Evolutionary conservation across 2,329 filamentous ascomycete species (phyloP), one percentile per base, ranked within the genome.

Genomic region (Diaporthe caulivora): DNA sequence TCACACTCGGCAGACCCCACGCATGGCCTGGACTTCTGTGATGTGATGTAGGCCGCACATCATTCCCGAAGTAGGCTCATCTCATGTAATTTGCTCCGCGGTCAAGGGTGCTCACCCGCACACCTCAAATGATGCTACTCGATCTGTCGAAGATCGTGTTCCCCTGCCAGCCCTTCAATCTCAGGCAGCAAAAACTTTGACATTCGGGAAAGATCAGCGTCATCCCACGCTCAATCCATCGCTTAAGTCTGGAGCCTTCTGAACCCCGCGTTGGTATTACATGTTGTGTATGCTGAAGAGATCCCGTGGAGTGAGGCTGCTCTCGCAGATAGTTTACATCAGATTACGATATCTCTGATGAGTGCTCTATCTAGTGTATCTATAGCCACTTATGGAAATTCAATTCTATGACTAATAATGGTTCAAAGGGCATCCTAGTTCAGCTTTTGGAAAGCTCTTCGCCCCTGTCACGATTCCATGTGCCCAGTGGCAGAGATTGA

Each of bases 281-380:
- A 64, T 8, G 60, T 44, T 9, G 37, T 49, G 29, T 51, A 44
- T 44, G 49, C 34, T 34, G 9, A 49, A 51, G 26, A 65, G 44
- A 65, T 44, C 57, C 24, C 57, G 21, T 26, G 11, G n/a, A 53
- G 44, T 67, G 44, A 67, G 62, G 62, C 62, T 67, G 62, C 15
- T 26, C 13, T 31, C 21, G 62, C 44, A 5, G 8, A 13, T 10
- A n/a, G 7, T 53, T n/a, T 18, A n/a, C 21, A 26, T n/a, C 42
- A 13, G 18, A 9, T 9, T 18, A 49, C 60, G 21, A 49, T 4
- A 31, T 4, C 29, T 13, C 21, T 26, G 60, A n/a, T n/a, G 21
- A 51, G 31, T 21, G 40, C 29, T 29, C 60, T 44, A 44, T 24
- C 29, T 29, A 6, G 44, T 24, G 29, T 17, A 18, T 67, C 13